phyloP scores from a whole-genome alignment of 2,329 filamentous ascomycete species.

The Aspergillus bombycis region DNA sequence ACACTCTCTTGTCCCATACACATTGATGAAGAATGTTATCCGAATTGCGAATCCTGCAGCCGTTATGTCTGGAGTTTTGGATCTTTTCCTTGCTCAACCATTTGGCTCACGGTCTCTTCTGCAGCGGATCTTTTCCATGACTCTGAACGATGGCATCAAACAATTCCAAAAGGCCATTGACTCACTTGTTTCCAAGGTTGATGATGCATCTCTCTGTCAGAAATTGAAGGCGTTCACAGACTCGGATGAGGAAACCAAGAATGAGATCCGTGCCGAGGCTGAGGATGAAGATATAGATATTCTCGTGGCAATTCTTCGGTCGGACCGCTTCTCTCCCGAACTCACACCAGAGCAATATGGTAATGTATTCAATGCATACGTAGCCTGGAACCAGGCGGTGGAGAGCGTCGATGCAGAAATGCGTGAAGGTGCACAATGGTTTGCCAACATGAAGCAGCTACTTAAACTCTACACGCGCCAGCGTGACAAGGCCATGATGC shows the following conservation, averaged over 20 bases:
- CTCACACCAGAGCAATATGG: conserved; percentile 76
- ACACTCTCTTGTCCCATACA: conserved; percentile 92
- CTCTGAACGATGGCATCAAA: conserved; percentile 85
- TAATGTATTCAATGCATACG: conserved; percentile 89
- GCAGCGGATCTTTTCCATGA: conserved; percentile 91
- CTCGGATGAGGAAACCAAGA: conserved; percentile 74
- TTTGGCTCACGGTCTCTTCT: conserved; percentile 88
- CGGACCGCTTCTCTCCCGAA: conserved; percentile 72
- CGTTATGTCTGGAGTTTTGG: conserved; percentile 93
- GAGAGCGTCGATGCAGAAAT: conserved; percentile 86
- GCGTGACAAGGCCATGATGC: conserved; percentile 96
- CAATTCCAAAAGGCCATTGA: conserved; percentile 87
- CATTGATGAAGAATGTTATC: conserved; percentile 93
- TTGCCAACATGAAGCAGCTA: conserved; percentile 92
- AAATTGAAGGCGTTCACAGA: conserved; percentile 83
- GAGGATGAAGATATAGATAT: conserved; percentile 75
- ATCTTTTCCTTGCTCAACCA: conserved; percentile 93
- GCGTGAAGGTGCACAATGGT: conserved; percentile 85
- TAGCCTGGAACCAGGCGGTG: conserved; percentile 92
- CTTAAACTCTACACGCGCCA: conserved; percentile 90
- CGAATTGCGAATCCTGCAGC: conserved; percentile 93
- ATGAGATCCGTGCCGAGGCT: conserved; percentile 73
- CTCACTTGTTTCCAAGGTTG: conserved; percentile 72
- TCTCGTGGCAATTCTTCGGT: conserved; percentile 80
- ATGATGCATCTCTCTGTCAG: conserved; percentile 74